Conservation (phyloP, 176 grass and related monocot genomes). For the Eleusine indica region DNA sequence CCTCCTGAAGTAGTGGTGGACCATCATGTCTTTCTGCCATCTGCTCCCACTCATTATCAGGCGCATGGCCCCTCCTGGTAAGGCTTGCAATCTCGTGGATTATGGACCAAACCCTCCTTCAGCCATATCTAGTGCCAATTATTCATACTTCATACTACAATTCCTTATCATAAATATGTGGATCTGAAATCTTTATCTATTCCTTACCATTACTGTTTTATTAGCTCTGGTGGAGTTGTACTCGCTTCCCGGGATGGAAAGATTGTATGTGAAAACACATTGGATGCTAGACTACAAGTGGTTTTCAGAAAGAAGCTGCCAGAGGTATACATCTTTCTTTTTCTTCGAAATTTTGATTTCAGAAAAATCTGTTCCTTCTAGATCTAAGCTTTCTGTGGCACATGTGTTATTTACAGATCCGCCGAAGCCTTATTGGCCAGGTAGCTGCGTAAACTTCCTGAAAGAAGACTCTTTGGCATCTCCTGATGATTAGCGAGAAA, state of each 20-base stretch:
- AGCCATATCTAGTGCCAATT: background rate
- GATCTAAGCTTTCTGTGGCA: background rate
- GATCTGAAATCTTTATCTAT: background rate
- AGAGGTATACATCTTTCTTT: conserved; percentile 50
- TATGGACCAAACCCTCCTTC: background rate
- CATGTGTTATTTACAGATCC: conserved; percentile 63
- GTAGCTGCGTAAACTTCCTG: conserved; percentile 45
- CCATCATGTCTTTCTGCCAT: conserved; percentile 59
- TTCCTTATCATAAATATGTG: background rate
- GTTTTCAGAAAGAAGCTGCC: conserved; percentile 88
- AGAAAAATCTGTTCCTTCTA: background rate
- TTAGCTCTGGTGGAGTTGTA: conserved; percentile 87
- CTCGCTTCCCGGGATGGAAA: conserved; percentile 82
- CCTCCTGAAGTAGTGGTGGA: conserved; percentile 67
- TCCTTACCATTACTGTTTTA: conserved; percentile 7
- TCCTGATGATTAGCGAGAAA: conserved; percentile 25
- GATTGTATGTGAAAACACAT: conserved; percentile 89
- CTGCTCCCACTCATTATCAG: conserved; percentile 60
- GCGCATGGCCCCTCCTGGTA: conserved; percentile 68
- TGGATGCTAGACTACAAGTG: conserved; percentile 86
- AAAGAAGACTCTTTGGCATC: conserved; percentile 9
- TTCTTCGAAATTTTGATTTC: background rate
- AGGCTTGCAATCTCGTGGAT: conserved; percentile 32
- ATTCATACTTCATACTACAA: background rate
- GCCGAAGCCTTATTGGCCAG: conserved; percentile 55